Conservation (phyloP, 2,329 filamentous ascomycete species). For the Xylaria sp. region DNA sequence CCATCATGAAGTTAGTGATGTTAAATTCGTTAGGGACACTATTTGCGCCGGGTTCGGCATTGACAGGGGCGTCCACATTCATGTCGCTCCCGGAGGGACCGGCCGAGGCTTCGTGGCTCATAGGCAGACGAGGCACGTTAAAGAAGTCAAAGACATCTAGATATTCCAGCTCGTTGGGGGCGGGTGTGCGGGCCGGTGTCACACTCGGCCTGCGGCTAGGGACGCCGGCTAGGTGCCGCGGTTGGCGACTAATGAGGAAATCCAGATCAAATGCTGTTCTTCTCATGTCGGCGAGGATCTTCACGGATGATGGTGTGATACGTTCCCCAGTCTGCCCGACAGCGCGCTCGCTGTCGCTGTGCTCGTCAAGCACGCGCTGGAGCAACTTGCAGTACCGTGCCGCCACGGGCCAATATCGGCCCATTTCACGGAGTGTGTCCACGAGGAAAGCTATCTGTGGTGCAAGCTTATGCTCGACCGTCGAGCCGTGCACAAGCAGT, state of each 20-base stretch:
- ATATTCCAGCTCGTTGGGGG: constrained; percentile 86
- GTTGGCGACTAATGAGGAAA: constrained; percentile 86
- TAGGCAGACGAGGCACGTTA: constrained; percentile 81
- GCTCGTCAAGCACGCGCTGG: constrained; percentile 85
- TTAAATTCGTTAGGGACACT: constrained; percentile 71
- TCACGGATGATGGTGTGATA: constrained; percentile 82
- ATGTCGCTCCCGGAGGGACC: constrained; percentile 36
- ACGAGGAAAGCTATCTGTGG: constrained; percentile 85
- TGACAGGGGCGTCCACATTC: constrained; percentile 34
- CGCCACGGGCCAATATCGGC: constrained; percentile 85
- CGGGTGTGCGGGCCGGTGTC: constrained; percentile 74
- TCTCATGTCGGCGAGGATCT: constrained; percentile 90
- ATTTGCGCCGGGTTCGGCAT: constrained; percentile 43
- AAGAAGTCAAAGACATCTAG: constrained; percentile 95
- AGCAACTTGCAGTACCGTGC: constrained; percentile 83
- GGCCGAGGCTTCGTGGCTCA: constrained; percentile 53
- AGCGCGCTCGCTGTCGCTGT: constrained; percentile 76
- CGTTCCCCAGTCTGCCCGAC: constrained; percentile 69
- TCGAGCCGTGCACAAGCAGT: constrained; percentile 88
- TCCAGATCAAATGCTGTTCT: constrained; percentile 90
- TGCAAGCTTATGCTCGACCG: constrained; percentile 84
- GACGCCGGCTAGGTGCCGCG: constrained; percentile 57
- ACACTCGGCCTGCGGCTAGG: constrained; percentile 61
- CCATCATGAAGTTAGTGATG: constrained; percentile 81
- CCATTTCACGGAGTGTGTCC: constrained; percentile 82